phyloP scores from a whole-genome alignment of 2,329 filamentous ascomycete genomes.

The Epichloe gansuensis region DNA sequence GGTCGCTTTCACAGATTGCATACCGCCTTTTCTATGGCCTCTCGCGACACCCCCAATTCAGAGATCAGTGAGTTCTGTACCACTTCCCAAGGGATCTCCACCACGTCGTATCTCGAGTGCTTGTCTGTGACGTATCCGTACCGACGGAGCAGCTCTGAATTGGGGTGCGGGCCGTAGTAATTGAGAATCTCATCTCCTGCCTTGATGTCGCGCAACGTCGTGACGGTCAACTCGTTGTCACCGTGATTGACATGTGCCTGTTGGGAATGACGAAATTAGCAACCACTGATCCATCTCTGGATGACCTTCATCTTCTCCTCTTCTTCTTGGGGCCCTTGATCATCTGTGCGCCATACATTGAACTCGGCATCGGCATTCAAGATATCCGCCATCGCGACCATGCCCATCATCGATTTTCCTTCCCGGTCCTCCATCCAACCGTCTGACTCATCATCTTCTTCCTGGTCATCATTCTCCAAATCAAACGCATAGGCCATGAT shows the following conservation, averaged over 20 bases:
- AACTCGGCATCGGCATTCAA: conserved; percentile 82
- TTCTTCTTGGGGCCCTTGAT: neutral
- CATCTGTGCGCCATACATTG: conserved; percentile 42
- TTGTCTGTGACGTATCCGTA: conserved; percentile 79
- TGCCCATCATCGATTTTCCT: conserved; percentile 53
- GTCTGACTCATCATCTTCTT: conserved; percentile 46
- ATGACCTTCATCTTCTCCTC: neutral
- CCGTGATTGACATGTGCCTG: conserved; percentile 43
- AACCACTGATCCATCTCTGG: neutral
- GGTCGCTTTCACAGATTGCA: conserved; percentile 11
- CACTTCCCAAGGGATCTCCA: conserved; percentile 56
- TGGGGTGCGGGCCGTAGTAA: conserved; percentile 76
- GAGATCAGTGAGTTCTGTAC: conserved; percentile 35
- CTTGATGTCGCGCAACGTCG: conserved; percentile 52
- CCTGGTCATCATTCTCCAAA: conserved; percentile 45
- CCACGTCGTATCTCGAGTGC: conserved; percentile 69
- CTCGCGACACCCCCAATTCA: conserved; percentile 24
- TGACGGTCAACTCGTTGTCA: conserved; percentile 52
- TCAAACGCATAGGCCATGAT: conserved; percentile 95
- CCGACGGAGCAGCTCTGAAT: conserved; percentile 67
- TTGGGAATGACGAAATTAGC: neutral
- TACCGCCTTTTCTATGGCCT: conserved; percentile 30
- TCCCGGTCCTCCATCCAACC: conserved; percentile 54
- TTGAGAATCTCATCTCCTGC: conserved; percentile 71
- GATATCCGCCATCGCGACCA: conserved; percentile 85